phyloP scores from a whole-genome alignment of 306 rosid genomes.

The Rosa rugosa region DNA sequence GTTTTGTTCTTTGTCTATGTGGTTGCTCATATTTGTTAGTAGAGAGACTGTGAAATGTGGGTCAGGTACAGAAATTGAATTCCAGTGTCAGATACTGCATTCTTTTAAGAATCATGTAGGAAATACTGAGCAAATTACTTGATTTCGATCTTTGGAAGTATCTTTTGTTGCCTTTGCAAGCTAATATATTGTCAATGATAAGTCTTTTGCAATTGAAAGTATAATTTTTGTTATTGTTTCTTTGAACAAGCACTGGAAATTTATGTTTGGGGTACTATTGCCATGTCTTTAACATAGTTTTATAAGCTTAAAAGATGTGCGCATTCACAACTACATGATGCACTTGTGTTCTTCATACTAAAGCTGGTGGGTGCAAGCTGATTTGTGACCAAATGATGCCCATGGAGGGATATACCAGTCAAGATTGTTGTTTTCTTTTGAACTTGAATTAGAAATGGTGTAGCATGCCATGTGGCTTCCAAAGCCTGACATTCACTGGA shows the following conservation, averaged over 20 bases:
- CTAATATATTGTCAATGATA: background rate
- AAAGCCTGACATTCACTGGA: background rate
- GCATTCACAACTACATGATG: background rate
- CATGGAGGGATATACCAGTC: background rate
- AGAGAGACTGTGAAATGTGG: background rate
- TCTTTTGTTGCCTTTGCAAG: background rate
- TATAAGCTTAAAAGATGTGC: background rate
- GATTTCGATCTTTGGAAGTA: background rate
- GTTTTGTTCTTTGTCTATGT: constrained; percentile 9
- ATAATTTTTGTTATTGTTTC: background rate
- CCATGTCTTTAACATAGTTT: background rate
- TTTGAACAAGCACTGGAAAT: background rate
- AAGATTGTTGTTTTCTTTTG: background rate
- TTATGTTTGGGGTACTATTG: background rate
- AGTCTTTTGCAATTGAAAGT: background rate
- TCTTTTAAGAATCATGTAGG: constrained; percentile 10
- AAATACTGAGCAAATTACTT: background rate
- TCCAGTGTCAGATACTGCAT: constrained; percentile 2
- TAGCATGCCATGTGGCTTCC: background rate
- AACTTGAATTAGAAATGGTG: background rate
- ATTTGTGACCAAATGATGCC: background rate
- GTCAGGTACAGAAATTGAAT: background rate
- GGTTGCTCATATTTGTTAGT: background rate
- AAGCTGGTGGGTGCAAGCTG: background rate
- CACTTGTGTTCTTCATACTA: background rate